Base-by-base conservation (phyloP, 192 early-diverging fungal genomes). In the Backusella luteola region DNA sequence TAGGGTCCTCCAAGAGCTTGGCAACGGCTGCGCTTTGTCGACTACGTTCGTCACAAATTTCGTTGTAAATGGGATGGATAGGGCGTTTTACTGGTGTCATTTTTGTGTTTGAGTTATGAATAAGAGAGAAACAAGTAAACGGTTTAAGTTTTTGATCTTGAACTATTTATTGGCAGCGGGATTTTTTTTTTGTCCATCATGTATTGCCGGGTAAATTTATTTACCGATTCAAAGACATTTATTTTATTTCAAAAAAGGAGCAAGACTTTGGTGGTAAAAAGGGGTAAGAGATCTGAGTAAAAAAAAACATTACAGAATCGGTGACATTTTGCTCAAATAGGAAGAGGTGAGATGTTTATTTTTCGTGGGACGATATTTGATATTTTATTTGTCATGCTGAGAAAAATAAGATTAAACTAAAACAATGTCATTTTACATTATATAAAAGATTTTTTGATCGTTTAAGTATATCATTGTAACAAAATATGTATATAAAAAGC, bases 31-130 rank as follows among this genome's bases (percentile, higher is more conserved):
- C 68, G 2, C 34, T 35, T 69, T 69, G 34, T 36, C 21, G 35
- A 5, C 38, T 35, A 36, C 38, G 68, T 23, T 69, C 68, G 23
- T 69, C 35, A 5, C 68, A 69, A 11, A 69, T 23, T 23, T 39
- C 68, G n/a, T 69, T 69, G n/a, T 69, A 69, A 21, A 69, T 39
- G 9, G 67, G 67, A 23, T 69, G 67, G 23, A 69, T 69, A 41
- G 35, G 67, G n/a, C 35, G 35, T 69, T 12, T 59, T 23, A 23
- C 53, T 59, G 53, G 53, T 23, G 53, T 4, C 53, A 59, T 59
- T 59, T 59, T 23, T 26, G 7, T 59, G 23, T 26, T 23, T 59
- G 8, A 59, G 23, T 59, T 11, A 59, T 12, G 21, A 26, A 23
- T 6, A 59, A 59, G 6, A 59, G 23, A 59, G 23, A 59, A 23